Base-by-base conservation (phyloP, 2,329 filamentous ascomycete species). In the Phialophora tarda region DNA sequence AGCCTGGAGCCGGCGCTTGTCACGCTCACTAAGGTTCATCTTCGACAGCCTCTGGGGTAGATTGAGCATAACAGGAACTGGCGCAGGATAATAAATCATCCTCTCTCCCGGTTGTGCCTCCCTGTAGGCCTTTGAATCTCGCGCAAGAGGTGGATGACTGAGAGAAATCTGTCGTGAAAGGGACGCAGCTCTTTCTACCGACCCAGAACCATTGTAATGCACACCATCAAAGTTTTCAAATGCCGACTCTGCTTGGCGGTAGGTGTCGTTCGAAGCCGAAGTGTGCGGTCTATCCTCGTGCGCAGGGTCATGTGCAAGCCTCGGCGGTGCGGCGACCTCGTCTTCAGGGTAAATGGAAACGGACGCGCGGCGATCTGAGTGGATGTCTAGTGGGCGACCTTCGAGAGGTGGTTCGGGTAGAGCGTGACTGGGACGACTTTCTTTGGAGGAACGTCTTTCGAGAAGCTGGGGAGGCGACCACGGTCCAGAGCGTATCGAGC, bases 61-160 rank as follows among this genome's bases (percentile, higher is more conserved):
- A 73, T 97, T 98, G 64, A 99, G 84, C 89, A 96, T 93, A 69
- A 91, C 89, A 2, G 95, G 95, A 2, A 99, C 95, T 0, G 92
- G 93, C 2, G 95, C 95, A 14, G 95, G 95, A 77, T 99, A 99
- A 78, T 90, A 98, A 10, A 97, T 87, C 91, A 98, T 97, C 72
- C 89, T 83, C 71, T 94, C 88, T 4, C 88, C 89, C 1, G 89
- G 89, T 58, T 74, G 76, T 2, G 79, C 76, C 63, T 80, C 75
- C 59, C 77, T 75, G 71, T 78, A 79, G 26, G 75, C 73, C 68
- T 78, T 73, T 12, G 77, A 73, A 58, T 78, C 73, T 62, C 74
- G 76, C 4, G 80, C 79, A 54, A 80, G 75, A 38, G 80, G 79
- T 24, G 78, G 78, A 57, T 75, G 76, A 23, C 69, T 75, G 50